These are phyloP conservation scores for Leishmania major DNA, from an alignment of 208 protist genomes.

Conservation along the genomic window DNA sequence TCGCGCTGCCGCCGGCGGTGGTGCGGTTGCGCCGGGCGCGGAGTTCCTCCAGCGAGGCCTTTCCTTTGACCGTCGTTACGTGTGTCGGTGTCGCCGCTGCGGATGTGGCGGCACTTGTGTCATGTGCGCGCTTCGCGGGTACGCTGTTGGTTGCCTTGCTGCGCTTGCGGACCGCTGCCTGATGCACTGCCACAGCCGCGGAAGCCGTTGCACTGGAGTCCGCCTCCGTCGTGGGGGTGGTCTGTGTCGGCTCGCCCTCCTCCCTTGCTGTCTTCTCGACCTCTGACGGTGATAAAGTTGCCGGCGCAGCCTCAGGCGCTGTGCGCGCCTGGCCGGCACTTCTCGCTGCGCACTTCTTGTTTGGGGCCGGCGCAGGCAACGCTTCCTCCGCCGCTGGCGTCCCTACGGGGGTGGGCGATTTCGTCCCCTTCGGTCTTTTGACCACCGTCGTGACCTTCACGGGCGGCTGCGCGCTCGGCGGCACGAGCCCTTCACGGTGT, in stretches of 20 bases:
- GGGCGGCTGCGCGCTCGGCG: conserved; percentile 22
- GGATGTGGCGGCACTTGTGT: conserved; percentile 14
- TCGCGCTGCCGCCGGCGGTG: conserved; percentile 5
- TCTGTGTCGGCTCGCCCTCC: background rate
- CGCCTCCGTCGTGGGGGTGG: background rate
- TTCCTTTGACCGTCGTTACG: conserved; percentile 45
- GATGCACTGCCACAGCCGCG: conserved; percentile 15
- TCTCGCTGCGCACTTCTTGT: background rate
- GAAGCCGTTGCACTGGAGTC: background rate
- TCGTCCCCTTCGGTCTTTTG: conserved; percentile 28
- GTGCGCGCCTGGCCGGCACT: background rate
- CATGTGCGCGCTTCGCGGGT: conserved; percentile 21
- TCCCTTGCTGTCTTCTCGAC: background rate
- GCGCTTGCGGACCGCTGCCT: conserved; percentile 33
- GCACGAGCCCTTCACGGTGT: conserved; percentile 36
- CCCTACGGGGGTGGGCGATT: background rate
- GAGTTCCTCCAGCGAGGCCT: conserved; percentile 41
- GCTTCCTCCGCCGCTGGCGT: background rate
- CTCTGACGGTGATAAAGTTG: background rate
- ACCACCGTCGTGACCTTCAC: conserved; percentile 44
- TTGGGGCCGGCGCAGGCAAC: background rate
- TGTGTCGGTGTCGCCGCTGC: conserved; percentile 23
- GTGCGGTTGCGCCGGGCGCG: conserved; percentile 49
- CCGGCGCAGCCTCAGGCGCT: background rate
- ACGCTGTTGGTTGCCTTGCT: conserved; percentile 21